Conservation (phyloP, 108 stramenopile genomes). For the Bacterosira constricta region DNA sequence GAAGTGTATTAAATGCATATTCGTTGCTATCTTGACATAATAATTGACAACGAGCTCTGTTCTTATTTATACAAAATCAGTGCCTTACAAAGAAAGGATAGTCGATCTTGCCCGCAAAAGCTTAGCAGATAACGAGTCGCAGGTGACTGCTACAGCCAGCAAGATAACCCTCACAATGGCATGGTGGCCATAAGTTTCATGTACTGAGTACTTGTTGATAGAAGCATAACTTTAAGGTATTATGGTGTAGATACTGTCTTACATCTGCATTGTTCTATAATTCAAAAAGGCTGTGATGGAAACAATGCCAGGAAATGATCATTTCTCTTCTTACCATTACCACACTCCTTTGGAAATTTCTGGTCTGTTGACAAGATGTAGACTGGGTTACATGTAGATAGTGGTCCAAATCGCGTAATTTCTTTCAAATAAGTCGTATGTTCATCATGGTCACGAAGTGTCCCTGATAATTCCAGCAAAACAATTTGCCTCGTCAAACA, state of each 20-base stretch:
- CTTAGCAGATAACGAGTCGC: conserved; percentile 69
- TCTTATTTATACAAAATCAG: background rate
- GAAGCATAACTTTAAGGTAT: no score
- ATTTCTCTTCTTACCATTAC: background rate
- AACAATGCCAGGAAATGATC: conserved; percentile 76
- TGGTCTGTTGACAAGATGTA: conserved; percentile 45
- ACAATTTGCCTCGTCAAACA: conserved; percentile 82
- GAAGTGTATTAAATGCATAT: background rate
- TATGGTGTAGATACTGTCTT: no score
- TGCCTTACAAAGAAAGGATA: conserved; percentile 80
- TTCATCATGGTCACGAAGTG: background rate
- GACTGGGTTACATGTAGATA: conserved; percentile 29
- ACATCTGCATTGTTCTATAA: no score
- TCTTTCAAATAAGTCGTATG: conserved; percentile 18
- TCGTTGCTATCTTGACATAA: background rate
- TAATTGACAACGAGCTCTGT: background rate
- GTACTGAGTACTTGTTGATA: no score
- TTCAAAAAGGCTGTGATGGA: conserved; percentile 10
- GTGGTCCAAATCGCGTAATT: conserved; percentile 57
- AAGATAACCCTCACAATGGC: conserved; percentile 56
- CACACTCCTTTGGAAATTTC: conserved; percentile 51
- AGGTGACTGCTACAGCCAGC: conserved; percentile 68
- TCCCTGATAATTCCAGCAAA: conserved; percentile 70
- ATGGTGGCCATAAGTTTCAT: conserved; percentile 60
- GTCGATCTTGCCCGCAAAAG: conserved; percentile 46